These are phyloP conservation scores for Penicillium atrosanguineum DNA, from an alignment of 495 filamentous ascomycete species.

Conservation along the genomic window DNA sequence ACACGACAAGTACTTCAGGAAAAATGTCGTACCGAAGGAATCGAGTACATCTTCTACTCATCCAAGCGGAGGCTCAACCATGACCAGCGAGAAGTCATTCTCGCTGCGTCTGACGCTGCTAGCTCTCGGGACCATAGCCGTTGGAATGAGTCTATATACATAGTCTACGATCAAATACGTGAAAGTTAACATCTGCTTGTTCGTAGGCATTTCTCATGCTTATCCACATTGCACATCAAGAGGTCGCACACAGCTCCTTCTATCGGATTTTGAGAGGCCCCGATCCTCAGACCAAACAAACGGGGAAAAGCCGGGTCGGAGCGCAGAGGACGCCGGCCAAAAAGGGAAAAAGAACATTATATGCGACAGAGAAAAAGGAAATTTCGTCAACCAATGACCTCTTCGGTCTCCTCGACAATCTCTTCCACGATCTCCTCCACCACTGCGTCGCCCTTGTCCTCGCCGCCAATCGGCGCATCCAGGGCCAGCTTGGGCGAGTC, in stretches of 20 bases:
- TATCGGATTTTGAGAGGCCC: constrained; percentile 32
- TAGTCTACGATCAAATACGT: constrained; percentile 7
- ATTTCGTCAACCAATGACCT: constrained; percentile 56
- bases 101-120: constrained; percentile 8
- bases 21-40: constrained; percentile 37
- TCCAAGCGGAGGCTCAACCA: constrained; percentile 4
- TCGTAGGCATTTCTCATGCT: constrained; percentile 37
- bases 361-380: constrained; percentile 29
- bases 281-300: constrained; percentile 26
- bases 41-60: constrained; percentile 7
- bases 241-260: constrained; percentile 26
- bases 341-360: constrained; percentile 41
- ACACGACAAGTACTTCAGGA: constrained; percentile 39
- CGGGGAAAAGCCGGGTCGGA: constrained; percentile 24
- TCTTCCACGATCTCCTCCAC: constrained; percentile 92
- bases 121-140: constrained; percentile 10
- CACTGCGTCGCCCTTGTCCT: constrained; percentile 64
- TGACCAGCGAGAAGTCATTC: background rate
- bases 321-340: constrained; percentile 25
- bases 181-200: constrained; percentile 18
- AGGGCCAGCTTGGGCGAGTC: constrained; percentile 55
- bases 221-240: constrained; percentile 37
- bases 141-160: constrained; percentile 20
- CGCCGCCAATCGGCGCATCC: constrained; percentile 43
- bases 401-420: constrained; percentile 90